Evolutionary conservation across 192 early-diverging fungal species (phyloP), one percentile per base, ranked within the genome.

Genomic region (Coemansia sp.): DNA sequence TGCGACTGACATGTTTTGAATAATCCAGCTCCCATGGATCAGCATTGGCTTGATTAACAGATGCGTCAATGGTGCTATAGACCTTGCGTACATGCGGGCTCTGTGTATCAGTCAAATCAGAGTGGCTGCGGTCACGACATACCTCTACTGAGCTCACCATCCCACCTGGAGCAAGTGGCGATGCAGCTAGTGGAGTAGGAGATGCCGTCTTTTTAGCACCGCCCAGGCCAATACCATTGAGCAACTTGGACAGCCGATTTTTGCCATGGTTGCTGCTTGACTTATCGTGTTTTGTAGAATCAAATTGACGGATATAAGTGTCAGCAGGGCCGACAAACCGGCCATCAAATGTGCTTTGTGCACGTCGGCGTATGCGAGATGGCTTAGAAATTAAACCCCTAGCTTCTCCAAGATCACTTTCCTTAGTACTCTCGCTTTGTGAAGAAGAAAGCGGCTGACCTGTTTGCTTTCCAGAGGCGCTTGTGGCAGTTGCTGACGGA

Each of bases 331-430:
- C 54, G 30, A 30, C 31, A 6, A 44, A 16, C 3, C 52, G 48
- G 8, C 41, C 57, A 18, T 57, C 58, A 16, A 38, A 57, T 9
- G 54, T 26, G 22, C 66, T 68, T n/a, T 61, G 73, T 1, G 73
- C 67, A 12, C 73, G 73, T 4, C 73, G 67, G 5, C 73, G 62
- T 25, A 75, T 75, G 18, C 73, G 50, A 3, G 61, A 60, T 9
- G 62, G 73, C 56, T 69, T 75, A 1, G 58, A 34, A 4, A 54
- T 2, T 2, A 48, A 19, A n/a, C 10, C 49, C 41, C 49, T 30
- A 21, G n/a, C 32, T 24, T 51, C 30, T 7, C 38, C 31, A 63
- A 34, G 2, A 9, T 24, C 23, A 28, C 16, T 58, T 31, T 61
- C 65, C 22, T 44, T n/a, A 28, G 56, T 38, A 7, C 28, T 48